These are phyloP conservation scores for Microsporum ferrugineum DNA, from an alignment of 2,329 filamentous ascomycete genomes.

Conservation along the genomic window DNA sequence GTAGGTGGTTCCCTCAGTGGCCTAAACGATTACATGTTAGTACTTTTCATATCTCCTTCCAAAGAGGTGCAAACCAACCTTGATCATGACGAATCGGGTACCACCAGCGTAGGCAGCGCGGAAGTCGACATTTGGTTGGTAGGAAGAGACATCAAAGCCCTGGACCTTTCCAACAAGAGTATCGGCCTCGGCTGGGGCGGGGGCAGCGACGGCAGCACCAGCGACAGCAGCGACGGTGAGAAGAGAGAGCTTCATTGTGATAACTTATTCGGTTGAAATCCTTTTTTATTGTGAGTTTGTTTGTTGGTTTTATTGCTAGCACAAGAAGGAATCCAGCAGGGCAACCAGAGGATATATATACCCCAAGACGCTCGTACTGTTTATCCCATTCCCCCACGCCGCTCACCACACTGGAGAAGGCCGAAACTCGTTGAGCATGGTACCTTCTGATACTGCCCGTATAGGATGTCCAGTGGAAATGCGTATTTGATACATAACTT, in stretches of 20 bases:
- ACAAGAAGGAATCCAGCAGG: background rate
- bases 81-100: conserved; percentile 38
- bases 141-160: conserved; percentile 37
- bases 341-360: background rate
- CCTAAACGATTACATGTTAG: conserved; percentile 23
- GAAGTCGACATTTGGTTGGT: conserved; percentile 32
- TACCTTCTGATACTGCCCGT: background rate
- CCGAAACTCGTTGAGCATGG: background rate
- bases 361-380: background rate
- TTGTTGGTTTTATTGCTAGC: background rate
- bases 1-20: conserved; percentile 43
- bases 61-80: conserved; percentile 20
- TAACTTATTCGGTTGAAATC: background rate
- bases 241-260: conserved; percentile 5
- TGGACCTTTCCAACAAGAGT: background rate
- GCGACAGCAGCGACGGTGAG: background rate
- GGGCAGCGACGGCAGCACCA: background rate
- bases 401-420: background rate
- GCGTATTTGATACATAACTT: background rate
- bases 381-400: background rate
- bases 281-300: background rate
- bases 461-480: background rate
- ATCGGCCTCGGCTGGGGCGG: background rate
- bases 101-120: conserved; percentile 28
- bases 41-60: background rate